phyloP scores from a whole-genome alignment of 2,329 filamentous ascomycete genomes.

The Aspergillus bombycis region DNA sequence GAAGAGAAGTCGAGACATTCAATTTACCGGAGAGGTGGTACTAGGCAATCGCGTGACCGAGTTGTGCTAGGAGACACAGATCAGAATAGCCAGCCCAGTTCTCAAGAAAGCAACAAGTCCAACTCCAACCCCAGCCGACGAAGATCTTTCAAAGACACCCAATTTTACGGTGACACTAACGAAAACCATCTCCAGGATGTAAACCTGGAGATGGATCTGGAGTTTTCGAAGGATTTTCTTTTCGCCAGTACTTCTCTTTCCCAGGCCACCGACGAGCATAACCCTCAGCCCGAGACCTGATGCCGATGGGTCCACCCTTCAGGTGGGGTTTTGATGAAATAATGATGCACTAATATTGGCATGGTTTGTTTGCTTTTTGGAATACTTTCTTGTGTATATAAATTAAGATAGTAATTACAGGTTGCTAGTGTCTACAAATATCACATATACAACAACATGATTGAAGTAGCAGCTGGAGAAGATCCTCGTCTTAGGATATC shows the following conservation, averaged over 20 bases:
- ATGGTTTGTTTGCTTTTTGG: slow-evolving; percentile 1
- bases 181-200: slow-evolving; percentile 30
- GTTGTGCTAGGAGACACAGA: slow-evolving; percentile 29
- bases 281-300: slow-evolving; percentile 9
- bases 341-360: background rate
- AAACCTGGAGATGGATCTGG: slow-evolving; percentile 38
- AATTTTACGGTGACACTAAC: slow-evolving; percentile 13
- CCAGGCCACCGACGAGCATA: slow-evolving; percentile 18
- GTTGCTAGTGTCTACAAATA: background rate
- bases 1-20: slow-evolving; percentile 14
- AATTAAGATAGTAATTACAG: background rate
- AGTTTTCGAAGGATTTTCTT: slow-evolving; percentile 40
- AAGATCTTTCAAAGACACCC: slow-evolving; percentile 15
- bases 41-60: slow-evolving; percentile 18
- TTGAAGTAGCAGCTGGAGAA: background rate
- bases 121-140: slow-evolving; percentile 18
- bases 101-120: slow-evolving; percentile 18
- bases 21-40: slow-evolving; percentile 7
- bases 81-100: slow-evolving; percentile 31
- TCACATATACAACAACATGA: background rate
- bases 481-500: background rate
- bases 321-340: background rate
- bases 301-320: background rate
- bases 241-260: slow-evolving; percentile 38
- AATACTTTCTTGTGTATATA: background rate